Base-by-base conservation (phyloP, 257 asterid species). In the Orobanche coerulescens region DNA sequence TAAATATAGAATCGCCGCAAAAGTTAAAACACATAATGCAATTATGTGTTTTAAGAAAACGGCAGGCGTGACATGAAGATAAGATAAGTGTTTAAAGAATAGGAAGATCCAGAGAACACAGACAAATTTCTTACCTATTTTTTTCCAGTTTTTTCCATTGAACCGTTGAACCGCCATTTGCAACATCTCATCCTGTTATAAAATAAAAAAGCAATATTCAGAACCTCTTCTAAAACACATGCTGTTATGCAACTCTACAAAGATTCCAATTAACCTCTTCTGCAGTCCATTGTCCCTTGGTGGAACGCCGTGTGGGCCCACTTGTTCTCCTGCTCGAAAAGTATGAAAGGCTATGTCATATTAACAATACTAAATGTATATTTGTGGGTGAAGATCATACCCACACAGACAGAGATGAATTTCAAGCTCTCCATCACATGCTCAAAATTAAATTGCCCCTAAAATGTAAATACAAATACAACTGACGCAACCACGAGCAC, bases 261-360 rank as follows among this genome's bases (percentile, higher is more conserved):
- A 57, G 55, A 58, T 52, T 68, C 44, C 23, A 39, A 53, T 50
- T 70, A 70, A 93, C 99, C 96, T 93, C 97, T 76, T 90, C 97
- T 11, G 83, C 76, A 15, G 95, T 86, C 99, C 99, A 93, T 63
- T 93, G 97, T 15, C 99, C 99, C 83, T 90, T 93, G 60, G 98
- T 86, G 58, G 99, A 93, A 70, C 99, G 96, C 69, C 99, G 78
- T 52, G 97, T 86, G 2, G 99, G 99, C 26, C 99, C 99, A 61
- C 83, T 84, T 12, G 94, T 85, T 76, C 97, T 86, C 83, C 99
- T 93, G 76, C 65, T 67, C 42, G 55, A 59, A 58, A 54, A 67
- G 61, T 15, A 34, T 10, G 54, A 42, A 68, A 54, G 51, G 55
- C 39, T 67, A 73, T 40, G 58, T 28, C 58, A 43, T 13, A 26